phyloP scores from a whole-genome alignment of 2,329 filamentous ascomycete genomes.

The Phaeosphaeriaceae sp. region DNA sequence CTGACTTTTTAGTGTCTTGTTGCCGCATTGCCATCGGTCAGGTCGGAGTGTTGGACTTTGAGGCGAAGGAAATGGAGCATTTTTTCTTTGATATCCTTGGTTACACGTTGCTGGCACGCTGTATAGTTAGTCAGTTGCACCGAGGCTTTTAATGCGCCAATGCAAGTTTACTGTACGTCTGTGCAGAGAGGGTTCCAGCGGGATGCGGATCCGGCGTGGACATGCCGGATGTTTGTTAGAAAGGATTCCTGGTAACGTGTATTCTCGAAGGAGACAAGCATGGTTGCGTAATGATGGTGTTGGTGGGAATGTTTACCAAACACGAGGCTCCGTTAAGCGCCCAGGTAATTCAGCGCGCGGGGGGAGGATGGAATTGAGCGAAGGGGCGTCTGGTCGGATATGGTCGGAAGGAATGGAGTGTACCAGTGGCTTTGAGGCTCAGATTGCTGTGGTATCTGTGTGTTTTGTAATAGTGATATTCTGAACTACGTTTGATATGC shows the following conservation, averaged over 20 bases:
- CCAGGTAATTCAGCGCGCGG: constrained; percentile 20
- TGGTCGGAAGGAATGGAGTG: constrained; percentile 5
- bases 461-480: neutral
- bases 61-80: neutral
- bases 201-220: too few relatives aligned
- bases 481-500: neutral
- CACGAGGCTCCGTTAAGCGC: constrained; percentile 33
- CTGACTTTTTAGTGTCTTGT: neutral
- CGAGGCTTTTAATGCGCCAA: too few relatives aligned
- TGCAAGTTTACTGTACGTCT: too few relatives aligned
- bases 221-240: neutral
- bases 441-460: neutral
- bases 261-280: constrained; percentile 6
- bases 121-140: neutral
- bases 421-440: constrained; percentile 4
- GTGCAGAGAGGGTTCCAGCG: too few relatives aligned
- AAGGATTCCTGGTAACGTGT: neutral
- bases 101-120: neutral
- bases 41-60: neutral
- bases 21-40: constrained; percentile 5
- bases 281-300: constrained; percentile 18
- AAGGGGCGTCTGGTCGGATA: constrained; percentile 10
- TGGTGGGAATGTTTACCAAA: constrained; percentile 26
- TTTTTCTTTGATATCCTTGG: neutral
- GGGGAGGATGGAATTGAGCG: neutral